Percentiles rank a stretch among this genome's conserved stretches.
These are phyloP conservation scores for Vaccinium corymbosum DNA, from an alignment of 148 eudicot genomes.

Conservation along the genomic window DNA sequence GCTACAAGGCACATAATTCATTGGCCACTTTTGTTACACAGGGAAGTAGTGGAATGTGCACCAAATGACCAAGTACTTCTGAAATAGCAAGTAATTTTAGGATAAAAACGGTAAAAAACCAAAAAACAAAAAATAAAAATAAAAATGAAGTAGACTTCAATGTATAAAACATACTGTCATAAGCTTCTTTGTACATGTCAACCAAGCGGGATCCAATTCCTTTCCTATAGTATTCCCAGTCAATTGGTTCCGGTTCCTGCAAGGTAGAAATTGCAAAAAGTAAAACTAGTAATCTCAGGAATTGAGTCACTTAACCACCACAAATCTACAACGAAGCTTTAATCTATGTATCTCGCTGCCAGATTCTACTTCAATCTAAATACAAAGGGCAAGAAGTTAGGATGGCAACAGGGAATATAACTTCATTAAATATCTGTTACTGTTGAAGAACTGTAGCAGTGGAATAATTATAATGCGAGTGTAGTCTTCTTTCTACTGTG, in stretches of 20 bases:
- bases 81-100: background rate
- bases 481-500: background rate
- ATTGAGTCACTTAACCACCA: constrained; percentile 1
- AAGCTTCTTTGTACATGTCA: constrained; percentile 95
- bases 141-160: background rate
- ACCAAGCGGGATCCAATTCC: constrained; percentile 85
- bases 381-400: background rate
- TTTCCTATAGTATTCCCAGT: constrained; percentile 96
- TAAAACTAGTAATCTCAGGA: background rate
- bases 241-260: constrained; percentile 95
- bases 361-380: background rate
- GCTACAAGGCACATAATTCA: background rate
- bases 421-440: background rate
- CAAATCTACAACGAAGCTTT: background rate
- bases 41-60: background rate
- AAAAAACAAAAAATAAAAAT: background rate
- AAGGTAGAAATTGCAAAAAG: background rate
- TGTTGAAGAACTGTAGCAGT: background rate
- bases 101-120: background rate
- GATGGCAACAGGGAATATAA: background rate
- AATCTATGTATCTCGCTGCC: background rate
- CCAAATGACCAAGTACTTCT: background rate
- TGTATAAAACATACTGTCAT: constrained; percentile 56
- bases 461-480: background rate
- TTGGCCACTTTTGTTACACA: background rate